Evolutionary conservation across 129 eudicot genomes (phyloP).

Genomic region (Tagetes erecta): DNA sequence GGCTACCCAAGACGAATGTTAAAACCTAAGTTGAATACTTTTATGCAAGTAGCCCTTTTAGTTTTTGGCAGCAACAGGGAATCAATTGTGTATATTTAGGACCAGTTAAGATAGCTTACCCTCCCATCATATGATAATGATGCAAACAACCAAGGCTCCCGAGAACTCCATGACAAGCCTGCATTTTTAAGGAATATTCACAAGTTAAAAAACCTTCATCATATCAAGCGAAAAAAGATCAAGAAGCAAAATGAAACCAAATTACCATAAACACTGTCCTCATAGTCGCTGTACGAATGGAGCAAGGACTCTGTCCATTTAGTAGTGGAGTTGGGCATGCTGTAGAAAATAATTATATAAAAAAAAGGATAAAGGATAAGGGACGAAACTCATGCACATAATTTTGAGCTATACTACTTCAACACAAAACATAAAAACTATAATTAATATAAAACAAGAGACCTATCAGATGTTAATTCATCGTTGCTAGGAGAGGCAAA

Average conservation of each 20-base stretch:
- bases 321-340: constrained; percentile 43
- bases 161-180: constrained; percentile 95
- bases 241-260: constrained; percentile 15
- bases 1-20: not conserved
- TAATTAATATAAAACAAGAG: not conserved
- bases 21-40: not conserved
- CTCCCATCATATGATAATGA: constrained; percentile 98
- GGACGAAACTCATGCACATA: not conserved
- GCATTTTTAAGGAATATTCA: constrained; percentile 26
- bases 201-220: constrained; percentile 17
- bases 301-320: constrained; percentile 61
- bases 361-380: not conserved
- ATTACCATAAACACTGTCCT: constrained; percentile 96
- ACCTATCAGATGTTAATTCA: constrained; percentile 57
- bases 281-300: constrained; percentile 83
- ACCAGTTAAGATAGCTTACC: constrained; percentile 43
- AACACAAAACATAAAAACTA: not conserved
- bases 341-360: constrained; percentile 30
- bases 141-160: constrained; percentile 93
- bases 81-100: not conserved
- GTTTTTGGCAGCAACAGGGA: not conserved
- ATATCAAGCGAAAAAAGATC: not conserved
- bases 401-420: not conserved
- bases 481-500: constrained; percentile 53
- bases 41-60: not conserved